Evolutionary conservation across 1,284 basidiomycete genomes (phyloP).

Genomic region (Cryptococcus floricola): DNA sequence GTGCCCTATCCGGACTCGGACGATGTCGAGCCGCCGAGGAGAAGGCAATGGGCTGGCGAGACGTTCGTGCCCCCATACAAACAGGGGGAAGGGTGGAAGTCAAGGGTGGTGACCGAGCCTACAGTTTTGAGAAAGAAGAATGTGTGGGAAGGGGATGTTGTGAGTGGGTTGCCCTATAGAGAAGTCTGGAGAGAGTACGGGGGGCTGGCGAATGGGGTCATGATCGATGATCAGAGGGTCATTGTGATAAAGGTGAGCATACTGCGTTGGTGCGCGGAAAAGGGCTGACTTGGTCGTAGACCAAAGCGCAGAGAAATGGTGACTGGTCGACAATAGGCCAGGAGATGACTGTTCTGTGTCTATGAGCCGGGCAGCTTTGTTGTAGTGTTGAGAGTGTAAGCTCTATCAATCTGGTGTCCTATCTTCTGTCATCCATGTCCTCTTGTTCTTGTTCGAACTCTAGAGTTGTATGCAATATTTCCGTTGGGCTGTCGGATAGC

Average conservation of each 20-base stretch:
- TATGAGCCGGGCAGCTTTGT: slow-evolving; percentile 10
- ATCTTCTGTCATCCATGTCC: too few relatives aligned
- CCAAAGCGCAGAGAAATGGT: slow-evolving; percentile 16
- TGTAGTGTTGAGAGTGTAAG: too few relatives aligned
- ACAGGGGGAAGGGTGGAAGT: slow-evolving; percentile 1
- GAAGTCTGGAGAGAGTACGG: slow-evolving; percentile 23
- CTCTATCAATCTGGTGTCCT: too few relatives aligned
- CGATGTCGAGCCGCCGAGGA: background rate
- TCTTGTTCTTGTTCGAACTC: too few relatives aligned
- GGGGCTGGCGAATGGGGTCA: slow-evolving; percentile 33
- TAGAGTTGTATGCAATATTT: too few relatives aligned
- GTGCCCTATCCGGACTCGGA: background rate
- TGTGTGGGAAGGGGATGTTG: slow-evolving; percentile 31
- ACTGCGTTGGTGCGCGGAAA: background rate
- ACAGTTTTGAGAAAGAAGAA: slow-evolving; percentile 18
- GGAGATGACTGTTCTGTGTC: slow-evolving; percentile 37
- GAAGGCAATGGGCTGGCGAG: background rate
- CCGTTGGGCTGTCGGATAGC: too few relatives aligned
- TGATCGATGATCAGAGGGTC: slow-evolving; percentile 46
- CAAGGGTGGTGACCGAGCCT: slow-evolving; percentile 6
- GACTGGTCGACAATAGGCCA: slow-evolving; percentile 27
- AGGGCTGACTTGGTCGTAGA: slow-evolving; percentile 5
- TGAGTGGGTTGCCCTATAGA: slow-evolving; percentile 26
- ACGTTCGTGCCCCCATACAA: background rate
- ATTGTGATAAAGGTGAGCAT: slow-evolving; percentile 34